These are phyloP conservation scores for Chytriomyces hyalinus DNA, from an alignment of 192 early-diverging fungal genomes.

Conservation along the genomic window DNA sequence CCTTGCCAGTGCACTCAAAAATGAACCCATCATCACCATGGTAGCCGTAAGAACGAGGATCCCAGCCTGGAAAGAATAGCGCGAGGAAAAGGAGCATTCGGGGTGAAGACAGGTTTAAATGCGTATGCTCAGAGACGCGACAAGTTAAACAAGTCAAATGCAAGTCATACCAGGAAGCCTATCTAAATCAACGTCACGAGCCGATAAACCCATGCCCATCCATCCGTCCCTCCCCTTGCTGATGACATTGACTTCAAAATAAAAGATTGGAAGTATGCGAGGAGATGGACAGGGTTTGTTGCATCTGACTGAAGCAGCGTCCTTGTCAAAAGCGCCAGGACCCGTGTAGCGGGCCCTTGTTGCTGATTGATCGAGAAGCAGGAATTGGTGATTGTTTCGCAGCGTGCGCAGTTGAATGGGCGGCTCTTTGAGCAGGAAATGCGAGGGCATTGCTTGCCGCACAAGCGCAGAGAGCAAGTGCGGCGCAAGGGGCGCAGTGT, in stretches of 20 bases:
- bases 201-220: constrained; percentile 89
- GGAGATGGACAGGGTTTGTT: constrained; percentile 84
- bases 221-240: constrained; percentile 87
- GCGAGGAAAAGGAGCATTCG: constrained; percentile 1
- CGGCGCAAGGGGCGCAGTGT: too few relatives aligned
- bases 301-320: constrained; percentile 81
- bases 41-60: constrained; percentile 90
- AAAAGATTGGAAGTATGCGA: constrained; percentile 77
- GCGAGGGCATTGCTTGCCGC: neutral
- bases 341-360: constrained; percentile 17
- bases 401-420: neutral
- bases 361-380: neutral
- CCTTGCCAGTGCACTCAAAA: constrained; percentile 78
- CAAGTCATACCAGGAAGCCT: constrained; percentile 78
- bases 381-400: constrained; percentile 9
- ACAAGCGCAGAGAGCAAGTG: too few relatives aligned
- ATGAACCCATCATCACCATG: constrained; percentile 94
- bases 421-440: neutral
- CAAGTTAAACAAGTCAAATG: neutral
- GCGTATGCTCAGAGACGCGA: neutral
- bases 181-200: constrained; percentile 53
- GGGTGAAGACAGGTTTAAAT: neutral
- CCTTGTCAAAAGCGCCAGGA: constrained; percentile 66
- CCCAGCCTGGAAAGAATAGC: constrained; percentile 70
- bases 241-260: constrained; percentile 86